Evolutionary conservation across 305 asterid genomes (phyloP), one percentile per base, ranked within the genome.

Genomic region (Petunia hybrid): DNA sequence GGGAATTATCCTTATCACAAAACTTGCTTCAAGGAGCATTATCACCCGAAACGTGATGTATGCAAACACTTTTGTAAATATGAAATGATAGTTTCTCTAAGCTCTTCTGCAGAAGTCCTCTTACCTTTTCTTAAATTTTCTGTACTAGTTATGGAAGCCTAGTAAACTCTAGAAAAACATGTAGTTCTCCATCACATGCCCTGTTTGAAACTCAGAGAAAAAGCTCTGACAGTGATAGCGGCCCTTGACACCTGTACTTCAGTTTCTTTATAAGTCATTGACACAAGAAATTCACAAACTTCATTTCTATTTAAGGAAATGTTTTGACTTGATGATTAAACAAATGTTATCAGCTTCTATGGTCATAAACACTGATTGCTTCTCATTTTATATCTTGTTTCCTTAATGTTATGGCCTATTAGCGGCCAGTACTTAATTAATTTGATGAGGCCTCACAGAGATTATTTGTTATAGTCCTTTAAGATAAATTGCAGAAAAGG

Each of bases 11-110:
- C 98, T 14, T 94, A 91, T 88, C 99, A 95, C 82, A 94, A 91
- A 84, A 81, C 91, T 53, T 95, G 99, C 93, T 95, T 94, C 89
- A 94, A 85, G 94, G 99, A 92, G 86, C 91, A 90, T 73, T 91
- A 94, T 87, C 96, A 92, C 85, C 98, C 97, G 8, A 94, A 93
- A 87, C 94, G 99, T 82, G 99, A 95, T 77, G 89, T 95, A 84
- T 95, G 99, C 96, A 86, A 88, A 82, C 88, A 88, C 85, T 92
- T 92, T 94, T 22, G 99, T 95, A 86, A 94, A 98, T 94, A 82
- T 79, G 36, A 78, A 53, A 75, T 81, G 55, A 42, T 36, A 35
- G 63, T 22, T 70, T 35, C 45, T 71, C 77, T 48, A 46, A 46
- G 35, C 31, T 46, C 42, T 71, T 71, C 77, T 46, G 62, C 43